Evolutionary conservation across 495 filamentous ascomycete species (phyloP), one percentile per base, ranked within the genome.

Genomic region (Pseudoneurospora amorphoporcata): DNA sequence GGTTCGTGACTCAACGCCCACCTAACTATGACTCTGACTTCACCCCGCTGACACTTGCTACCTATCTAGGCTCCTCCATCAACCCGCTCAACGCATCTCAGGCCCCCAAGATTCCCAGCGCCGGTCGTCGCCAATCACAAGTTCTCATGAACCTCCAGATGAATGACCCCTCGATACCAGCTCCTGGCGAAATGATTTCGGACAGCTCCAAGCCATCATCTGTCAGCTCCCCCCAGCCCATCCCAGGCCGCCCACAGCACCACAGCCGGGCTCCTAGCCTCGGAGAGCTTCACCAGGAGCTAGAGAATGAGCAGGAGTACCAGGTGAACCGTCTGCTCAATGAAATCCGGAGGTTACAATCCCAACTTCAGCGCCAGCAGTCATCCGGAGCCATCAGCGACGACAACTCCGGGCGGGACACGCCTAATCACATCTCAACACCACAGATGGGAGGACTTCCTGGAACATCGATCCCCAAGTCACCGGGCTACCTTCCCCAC

Each of bases 221-320:
- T 3, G 79, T 84, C 16, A 92, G 87, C 74, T 65, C 53, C 12
- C 89, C 90, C 37, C 85, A 85, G 45, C 86, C 84, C 70, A 76
- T 90, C 53, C 81, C 88, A 4, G 81, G 82, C 4, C 91, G 88
- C 41, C 89, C 91, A 16, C 83, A 88, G 8, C 88, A 90, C 74
- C 91, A 92, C 73, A 79, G 80, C 71, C 84, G 87, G 10, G 83
- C 92, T 9, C 94, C 94, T 1, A 97, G 92, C 71, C 81, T 98
- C 61, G 95, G 95, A n/a, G 95, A 98, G 81, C 85, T 99, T 43
- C 94, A 98, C 78, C 95, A 99, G 76, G 93, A 97, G 78, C 85
- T 98, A 8, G 95, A 99, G 81, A 92, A 91, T 69, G 95, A 99
- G 79, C 94, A 97, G 80, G 95, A 99, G 81, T 93, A 90, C 12